Conservation (phyloP, 495 filamentous ascomycete genomes). For the Glarea lozoyensis region DNA sequence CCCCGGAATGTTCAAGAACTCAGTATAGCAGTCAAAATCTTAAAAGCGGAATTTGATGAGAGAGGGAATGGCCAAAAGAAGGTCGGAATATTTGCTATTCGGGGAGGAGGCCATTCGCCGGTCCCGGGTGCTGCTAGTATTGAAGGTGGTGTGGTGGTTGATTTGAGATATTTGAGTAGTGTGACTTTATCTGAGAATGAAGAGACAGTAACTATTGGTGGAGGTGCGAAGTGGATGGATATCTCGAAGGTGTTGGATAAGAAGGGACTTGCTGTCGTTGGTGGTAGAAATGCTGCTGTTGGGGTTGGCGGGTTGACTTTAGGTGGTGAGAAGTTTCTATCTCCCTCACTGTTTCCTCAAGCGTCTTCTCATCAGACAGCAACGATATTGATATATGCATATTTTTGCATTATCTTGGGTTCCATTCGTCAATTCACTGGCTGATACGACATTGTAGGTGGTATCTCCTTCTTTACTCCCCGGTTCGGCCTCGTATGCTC, state of each 20-base stretch:
- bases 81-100: too few species aligned
- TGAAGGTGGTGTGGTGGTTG: conserved; percentile 45
- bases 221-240: conserved; percentile 41
- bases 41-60: too few species aligned
- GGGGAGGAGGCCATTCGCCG: background rate
- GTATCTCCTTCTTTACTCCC: conserved; percentile 35
- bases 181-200: conserved; percentile 26
- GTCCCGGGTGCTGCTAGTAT: conserved; percentile 21
- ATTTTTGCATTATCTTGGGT: too few species aligned
- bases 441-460: conserved; percentile 19
- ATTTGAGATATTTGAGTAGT: conserved; percentile 36
- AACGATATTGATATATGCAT: too few species aligned
- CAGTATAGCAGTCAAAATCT: too few species aligned
- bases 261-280: conserved; percentile 36
- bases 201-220: conserved; percentile 29
- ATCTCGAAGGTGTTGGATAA: conserved; percentile 41
- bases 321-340: conserved; percentile 18
- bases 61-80: too few species aligned
- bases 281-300: conserved; percentile 21
- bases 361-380: too few species aligned
- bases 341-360: background rate
- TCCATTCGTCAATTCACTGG: too few species aligned
- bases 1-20: too few species aligned
- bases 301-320: conserved; percentile 18
- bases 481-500: conserved; percentile 38